Base-by-base conservation (phyloP, 352 stramenopile species). In the Phytophthora pinifolia region DNA sequence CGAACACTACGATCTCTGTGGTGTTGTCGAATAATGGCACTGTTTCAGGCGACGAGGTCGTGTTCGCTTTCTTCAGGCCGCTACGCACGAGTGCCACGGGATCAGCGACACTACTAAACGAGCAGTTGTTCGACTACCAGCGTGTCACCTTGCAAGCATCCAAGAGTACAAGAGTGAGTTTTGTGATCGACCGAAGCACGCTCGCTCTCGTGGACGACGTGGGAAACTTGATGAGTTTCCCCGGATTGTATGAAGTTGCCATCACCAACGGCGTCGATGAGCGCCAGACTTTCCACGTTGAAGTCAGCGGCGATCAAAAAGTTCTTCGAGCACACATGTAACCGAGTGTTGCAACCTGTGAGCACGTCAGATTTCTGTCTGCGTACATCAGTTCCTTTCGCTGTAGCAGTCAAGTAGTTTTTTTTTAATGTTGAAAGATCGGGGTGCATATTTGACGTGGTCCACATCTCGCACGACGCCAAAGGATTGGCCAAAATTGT, bases 21-120 rank as follows among this genome's bases (percentile, higher is more conserved):
- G 29, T 69, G 17, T 35, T 86, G 18, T 47, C 65, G 6, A 88
- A 88, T 36, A 67, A 66, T n/a, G 77, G 77, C 13, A n/a, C 48
- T 4, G 54, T 64, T 5, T 54, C 49, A 0, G 77, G 77, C 12
- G 74, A 85, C 20, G 74, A 88, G 54, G 70, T 88, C 20, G 67
- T 86, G 45, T 63, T 88, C 39, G 74, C 70, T 8, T 88, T 72
- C 65, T 88, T 88, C 54, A 72, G 77, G 7, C 74, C 74, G 30
- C 49, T 86, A 1, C 57, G 59, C 12, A 79, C 69, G 7, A 59
- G 76, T 27, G 70, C 59, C 14, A 79, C 70, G 2, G 77, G 77
- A 6, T 67, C 72, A 9, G 77, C 59, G 13, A 82, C 69, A 30
- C 59, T 80, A 17, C 60, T 88, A 17, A 85, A 88, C 53, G 59